These are phyloP conservation scores for Cytidiella melzeri DNA, from an alignment of 768 basidiomycete species.

Conservation along the genomic window DNA sequence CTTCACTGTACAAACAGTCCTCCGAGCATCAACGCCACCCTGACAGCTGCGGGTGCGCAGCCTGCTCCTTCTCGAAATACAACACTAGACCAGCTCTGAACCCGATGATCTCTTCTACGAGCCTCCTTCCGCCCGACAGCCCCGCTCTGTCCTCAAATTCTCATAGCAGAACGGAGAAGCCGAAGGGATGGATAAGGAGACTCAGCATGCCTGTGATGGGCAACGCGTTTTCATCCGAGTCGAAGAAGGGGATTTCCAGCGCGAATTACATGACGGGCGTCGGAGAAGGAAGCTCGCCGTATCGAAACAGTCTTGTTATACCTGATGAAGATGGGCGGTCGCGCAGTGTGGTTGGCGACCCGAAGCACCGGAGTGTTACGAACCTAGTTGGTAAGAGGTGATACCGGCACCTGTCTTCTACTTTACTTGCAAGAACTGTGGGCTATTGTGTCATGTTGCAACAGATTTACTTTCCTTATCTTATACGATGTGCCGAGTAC, in stretches of 20 bases:
- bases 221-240: slow-evolving; percentile 49
- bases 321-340: slow-evolving; percentile 47
- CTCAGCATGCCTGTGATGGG: slow-evolving; percentile 67
- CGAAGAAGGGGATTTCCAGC: slow-evolving; percentile 32
- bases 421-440: too few relatives aligned
- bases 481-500: too few relatives aligned
- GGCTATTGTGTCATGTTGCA: too few relatives aligned
- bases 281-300: too few relatives aligned
- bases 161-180: slow-evolving; percentile 57
- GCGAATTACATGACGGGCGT: slow-evolving; percentile 1
- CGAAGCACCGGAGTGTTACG: slow-evolving; percentile 46
- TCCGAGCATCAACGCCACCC: slow-evolving; percentile 42
- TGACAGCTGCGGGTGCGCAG: slow-evolving; percentile 60
- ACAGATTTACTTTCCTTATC: too few relatives aligned
- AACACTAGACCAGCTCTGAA: slow-evolving; percentile 29
- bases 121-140: slow-evolving; percentile 29
- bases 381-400: slow-evolving; percentile 39
- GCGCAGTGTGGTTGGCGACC: slow-evolving; percentile 27
- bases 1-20: slow-evolving; percentile 10
- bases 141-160: background rate
- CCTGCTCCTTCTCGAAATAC: slow-evolving; percentile 58
- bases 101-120: slow-evolving; percentile 37
- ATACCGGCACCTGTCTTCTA: too few relatives aligned
- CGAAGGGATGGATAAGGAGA: slow-evolving; percentile 70
- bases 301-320: slow-evolving; percentile 23